Base-by-base conservation (phyloP, 2,329 filamentous ascomycete genomes). In the Aspergillus sergii region DNA sequence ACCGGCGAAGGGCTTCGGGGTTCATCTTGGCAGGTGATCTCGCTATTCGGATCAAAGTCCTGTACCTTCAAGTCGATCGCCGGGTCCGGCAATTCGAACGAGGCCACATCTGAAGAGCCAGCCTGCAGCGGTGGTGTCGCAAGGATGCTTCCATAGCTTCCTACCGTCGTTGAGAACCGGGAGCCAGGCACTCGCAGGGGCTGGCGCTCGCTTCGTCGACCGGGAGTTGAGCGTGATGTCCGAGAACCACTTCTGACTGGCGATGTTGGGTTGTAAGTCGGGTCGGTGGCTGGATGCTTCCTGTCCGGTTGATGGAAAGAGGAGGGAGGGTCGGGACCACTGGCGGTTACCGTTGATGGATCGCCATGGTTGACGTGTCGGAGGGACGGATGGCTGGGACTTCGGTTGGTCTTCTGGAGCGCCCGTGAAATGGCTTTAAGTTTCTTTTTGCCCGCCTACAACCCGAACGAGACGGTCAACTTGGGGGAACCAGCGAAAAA, bases 391-490 rank as follows among this genome's bases (percentile, higher is more conserved):
- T 86, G 62, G n/a, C 63, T 69, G 21, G 75, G 72, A 48, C 69
- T 77, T 45, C 75, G 87, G 78, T 81, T 87, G 79, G 81, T 79
- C 70, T 80, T 84, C 60, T 86, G 84, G 65, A 95, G 85, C 63
- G 93, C 92, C 65, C 90, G 87, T 28, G 85, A 80, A 58, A 97
- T 89, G 61, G 88, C 89, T 79, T 97, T 98, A 78, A 98, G 85
- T 75, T 93, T 90, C 81, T 97, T 97, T 81, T 98, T 98, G 64
- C 93, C 94, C 56, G 75, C 73, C 86, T 89, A 71, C 65, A 64
- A 58, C 26, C 28, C 50, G 26, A 21, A 59, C 69, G 19, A 71
- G 45, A 57, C 28, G 21, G 26, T 62, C 54, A 68, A 12, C 5
- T 23, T 45, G 43, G n/a, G 45, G 39, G 34, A 5, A 19, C 30